Base-by-base conservation (phyloP, 2,329 filamentous ascomycete genomes). In the Huntiella omanensis region DNA sequence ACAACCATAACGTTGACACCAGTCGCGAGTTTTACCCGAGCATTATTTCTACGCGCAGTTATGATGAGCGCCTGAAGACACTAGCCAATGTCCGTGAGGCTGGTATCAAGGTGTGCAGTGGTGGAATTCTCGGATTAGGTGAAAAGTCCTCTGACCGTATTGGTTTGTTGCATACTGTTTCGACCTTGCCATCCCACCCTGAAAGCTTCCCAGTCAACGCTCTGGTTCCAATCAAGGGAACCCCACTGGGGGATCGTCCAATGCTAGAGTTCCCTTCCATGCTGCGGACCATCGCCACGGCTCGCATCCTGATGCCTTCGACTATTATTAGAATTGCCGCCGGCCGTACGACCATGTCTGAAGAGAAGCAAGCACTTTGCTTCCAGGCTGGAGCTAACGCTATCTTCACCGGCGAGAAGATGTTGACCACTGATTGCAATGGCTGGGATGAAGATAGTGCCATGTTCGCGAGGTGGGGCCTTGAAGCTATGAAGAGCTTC, bases 401-500 rank as follows among this genome's bases (percentile, higher is more conserved):
- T n/a, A 80, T 94, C 33, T 94, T 94, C 58, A 94, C 86, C 0
- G 86, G 86, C 6, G 86, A 94, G 66, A 93, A 88, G 70, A 93
- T 94, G 86, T 61, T 93, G 62, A 94, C 86, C 4, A 94, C 86
- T 0, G 83, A 86, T 48, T 92, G 84, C 59, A 87, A 84, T 54
- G 83, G 84, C 28, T 94, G 83, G 83, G 84, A 91, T 52, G 83
- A 92, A 62, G 86, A 94, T 56, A 77, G 74, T 52, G 76, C 66
- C 37, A 83, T 93, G 76, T 92, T 94, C 63, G 73, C 77, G 2
- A 71, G 75, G 44, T 93, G 84, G 81, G 86, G 86, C 0, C 64
- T 91, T 49, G 69, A 74, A 56, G 82, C 85, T 1, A 93, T 94
- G 84, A 65, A 66, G 61, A 68, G 63, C 56, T 67, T 66, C 47